A percentile compares a stretch with the other conserved stretches of the same genome.
These are phyloP conservation scores for Zygotorulaspora danielsina DNA, from an alignment of 805 yeast genomes.

Conservation along the genomic window DNA sequence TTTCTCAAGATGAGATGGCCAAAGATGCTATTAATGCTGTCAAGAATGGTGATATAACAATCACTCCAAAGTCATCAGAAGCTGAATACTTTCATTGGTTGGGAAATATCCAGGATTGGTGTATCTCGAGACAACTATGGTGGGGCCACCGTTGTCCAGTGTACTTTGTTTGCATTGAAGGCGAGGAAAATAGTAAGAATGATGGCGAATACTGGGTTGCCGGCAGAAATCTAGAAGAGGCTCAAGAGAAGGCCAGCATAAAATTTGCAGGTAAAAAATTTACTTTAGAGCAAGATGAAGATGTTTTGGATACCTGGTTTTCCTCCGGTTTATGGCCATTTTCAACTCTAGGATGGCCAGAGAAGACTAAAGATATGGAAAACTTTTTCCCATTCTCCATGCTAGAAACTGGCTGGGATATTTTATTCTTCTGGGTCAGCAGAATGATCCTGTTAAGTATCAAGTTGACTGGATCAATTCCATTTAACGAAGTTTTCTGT, in stretches of 20 bases:
- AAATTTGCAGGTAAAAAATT: constrained; percentile 68
- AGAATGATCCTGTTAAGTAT: constrained; percentile 92
- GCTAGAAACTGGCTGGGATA: constrained; percentile 99
- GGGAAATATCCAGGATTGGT: constrained; percentile 97
- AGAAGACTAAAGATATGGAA: constrained; percentile 65
- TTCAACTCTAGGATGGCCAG: constrained; percentile 96
- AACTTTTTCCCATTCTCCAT: constrained; percentile 84
- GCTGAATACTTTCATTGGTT: constrained; percentile 94
- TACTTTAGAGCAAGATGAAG: constrained; percentile 91
- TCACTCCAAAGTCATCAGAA: constrained; percentile 85
- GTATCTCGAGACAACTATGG: constrained; percentile 92
- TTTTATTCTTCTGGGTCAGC: constrained; percentile 96
- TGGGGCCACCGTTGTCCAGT: constrained; percentile 99
- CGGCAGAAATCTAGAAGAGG: constrained; percentile 80
- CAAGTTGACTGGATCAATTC: constrained; percentile 84
- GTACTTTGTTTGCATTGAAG: constrained; percentile 79
- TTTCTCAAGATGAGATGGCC: constrained; percentile 85
- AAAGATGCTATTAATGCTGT: constrained; percentile 82
- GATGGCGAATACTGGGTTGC: constrained; percentile 85
- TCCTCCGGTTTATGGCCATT: constrained; percentile 98
- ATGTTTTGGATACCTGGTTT: constrained; percentile 98
- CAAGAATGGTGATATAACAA: constrained; percentile 70
- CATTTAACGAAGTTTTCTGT: constrained; percentile 95
- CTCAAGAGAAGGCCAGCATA: constrained; percentile 69
- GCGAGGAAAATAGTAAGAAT: constrained; percentile 53